These are phyloP conservation scores for Cyberlindnera japonica DNA, from an alignment of 805 yeast species.

Conservation along the genomic window DNA sequence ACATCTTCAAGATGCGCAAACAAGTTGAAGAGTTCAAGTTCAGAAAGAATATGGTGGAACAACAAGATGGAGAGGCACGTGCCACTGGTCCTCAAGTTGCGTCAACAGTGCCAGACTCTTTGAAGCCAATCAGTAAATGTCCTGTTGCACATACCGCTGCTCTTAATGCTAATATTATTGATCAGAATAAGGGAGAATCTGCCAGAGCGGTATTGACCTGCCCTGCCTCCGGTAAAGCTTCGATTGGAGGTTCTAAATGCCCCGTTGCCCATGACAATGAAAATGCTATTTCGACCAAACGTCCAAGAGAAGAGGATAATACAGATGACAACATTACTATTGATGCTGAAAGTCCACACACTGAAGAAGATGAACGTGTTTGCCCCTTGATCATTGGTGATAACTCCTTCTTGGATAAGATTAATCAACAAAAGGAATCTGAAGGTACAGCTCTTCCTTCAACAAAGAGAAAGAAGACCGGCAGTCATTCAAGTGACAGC, in stretches of 20 bases:
- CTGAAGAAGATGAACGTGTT: conserved; percentile 33
- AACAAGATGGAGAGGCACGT: neutral
- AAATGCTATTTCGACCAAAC: neutral
- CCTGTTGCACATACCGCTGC: conserved; percentile 25
- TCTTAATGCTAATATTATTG: conserved; percentile 1
- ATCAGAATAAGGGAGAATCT: conserved; percentile 10
- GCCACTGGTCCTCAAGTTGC: neutral
- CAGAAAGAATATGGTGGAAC: conserved; percentile 4
- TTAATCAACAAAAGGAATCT: neutral
- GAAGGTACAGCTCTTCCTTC: neutral
- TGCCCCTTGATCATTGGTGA: conserved; percentile 47
- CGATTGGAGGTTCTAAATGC: conserved; percentile 20
- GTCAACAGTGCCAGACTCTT: neutral
- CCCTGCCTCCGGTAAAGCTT: conserved; percentile 21
- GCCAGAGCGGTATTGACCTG: conserved; percentile 14
- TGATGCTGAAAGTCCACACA: conserved; percentile 3
- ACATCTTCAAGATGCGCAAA: conserved; percentile 41
- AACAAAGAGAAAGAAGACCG: conserved; percentile 13
- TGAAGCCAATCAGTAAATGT: conserved; percentile 20
- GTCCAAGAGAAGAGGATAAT: conserved; percentile 5
- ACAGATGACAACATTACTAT: conserved; percentile 6
- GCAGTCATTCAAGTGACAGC: conserved; percentile 19
- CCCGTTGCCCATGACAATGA: conserved; percentile 24
- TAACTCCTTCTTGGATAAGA: conserved; percentile 24
- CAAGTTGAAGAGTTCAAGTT: conserved; percentile 28